Percentiles rank a stretch among this genome's conserved stretches.
These are phyloP conservation scores for Calonectria montana DNA, from an alignment of 2,329 filamentous ascomycete genomes.

Conservation along the genomic window DNA sequence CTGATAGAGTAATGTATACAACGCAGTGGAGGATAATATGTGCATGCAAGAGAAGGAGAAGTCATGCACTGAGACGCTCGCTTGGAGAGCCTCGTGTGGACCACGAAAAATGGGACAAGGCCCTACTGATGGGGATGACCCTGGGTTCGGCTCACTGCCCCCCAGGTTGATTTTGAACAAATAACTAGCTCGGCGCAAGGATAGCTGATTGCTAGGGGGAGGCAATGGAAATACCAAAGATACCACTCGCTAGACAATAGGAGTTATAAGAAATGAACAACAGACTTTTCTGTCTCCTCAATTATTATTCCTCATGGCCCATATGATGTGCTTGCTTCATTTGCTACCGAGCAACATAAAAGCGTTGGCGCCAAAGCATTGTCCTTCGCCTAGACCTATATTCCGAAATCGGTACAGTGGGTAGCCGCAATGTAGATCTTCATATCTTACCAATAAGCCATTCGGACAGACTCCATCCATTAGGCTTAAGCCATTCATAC, in stretches of 20 bases:
- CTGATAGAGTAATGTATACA: conserved; percentile 56
- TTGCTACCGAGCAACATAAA: background rate
- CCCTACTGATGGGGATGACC: conserved; percentile 36
- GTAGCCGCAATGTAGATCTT: background rate
- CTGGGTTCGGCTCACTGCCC: conserved; percentile 26
- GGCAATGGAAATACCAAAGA: conserved; percentile 48
- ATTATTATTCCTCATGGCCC: background rate
- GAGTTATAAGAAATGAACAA: conserved; percentile 42
- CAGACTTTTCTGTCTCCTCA: conserved; percentile 26
- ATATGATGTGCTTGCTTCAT: background rate
- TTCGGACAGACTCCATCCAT: background rate
- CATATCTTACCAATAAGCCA: background rate
- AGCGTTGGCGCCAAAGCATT: background rate
- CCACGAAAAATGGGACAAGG: conserved; percentile 26
- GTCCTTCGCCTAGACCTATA: background rate
- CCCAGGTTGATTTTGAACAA: conserved; percentile 32
- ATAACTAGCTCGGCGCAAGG: conserved; percentile 36
- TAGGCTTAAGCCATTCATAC: background rate
- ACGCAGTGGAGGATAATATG: conserved; percentile 49
- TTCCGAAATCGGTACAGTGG: background rate
- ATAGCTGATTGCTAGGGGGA: conserved; percentile 32
- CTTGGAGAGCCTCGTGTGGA: conserved; percentile 42
- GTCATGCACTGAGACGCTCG: conserved; percentile 49
- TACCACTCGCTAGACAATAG: conserved; percentile 54
- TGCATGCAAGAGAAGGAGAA: conserved; percentile 43